phyloP scores from a whole-genome alignment of 139 green algal genomes.

The Haematococcus lacustris region DNA sequence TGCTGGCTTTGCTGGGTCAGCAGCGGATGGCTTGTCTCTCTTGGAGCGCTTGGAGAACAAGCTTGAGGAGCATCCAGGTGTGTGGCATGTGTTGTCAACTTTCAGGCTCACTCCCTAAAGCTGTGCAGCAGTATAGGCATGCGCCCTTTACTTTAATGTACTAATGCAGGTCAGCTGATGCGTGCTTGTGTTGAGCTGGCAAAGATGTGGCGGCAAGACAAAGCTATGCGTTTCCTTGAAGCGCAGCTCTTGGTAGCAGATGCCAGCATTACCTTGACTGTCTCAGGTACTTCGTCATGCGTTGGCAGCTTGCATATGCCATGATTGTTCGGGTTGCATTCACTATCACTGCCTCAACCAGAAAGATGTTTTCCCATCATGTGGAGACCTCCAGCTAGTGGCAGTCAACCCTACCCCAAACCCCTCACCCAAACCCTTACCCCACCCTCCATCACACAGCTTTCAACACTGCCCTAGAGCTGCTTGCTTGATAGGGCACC shows the following conservation, averaged over 20 bases:
- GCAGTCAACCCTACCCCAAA: no score
- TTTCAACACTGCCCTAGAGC: no score
- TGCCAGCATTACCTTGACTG: slow-evolving; percentile 42
- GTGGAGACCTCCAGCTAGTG: no score
- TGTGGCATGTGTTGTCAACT: no score
- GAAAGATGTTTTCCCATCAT: no score
- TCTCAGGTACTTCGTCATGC: slow-evolving; percentile 24
- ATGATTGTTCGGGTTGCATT: no score
- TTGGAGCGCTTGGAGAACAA: slow-evolving; percentile 83
- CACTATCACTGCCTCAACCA: no score
- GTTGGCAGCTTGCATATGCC: not conserved
- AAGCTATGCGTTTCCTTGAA: slow-evolving; percentile 78
- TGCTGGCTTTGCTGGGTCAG: slow-evolving; percentile 57
- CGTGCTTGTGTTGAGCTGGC: slow-evolving; percentile 83
- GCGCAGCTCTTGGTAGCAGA: slow-evolving; percentile 66
- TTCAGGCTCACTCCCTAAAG: no score
- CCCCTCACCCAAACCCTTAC: no score
- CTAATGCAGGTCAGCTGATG: slow-evolving; percentile 52
- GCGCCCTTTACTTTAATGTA: no score
- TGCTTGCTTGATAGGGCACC: not conserved
- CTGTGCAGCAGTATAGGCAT: no score
- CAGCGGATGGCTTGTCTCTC: slow-evolving; percentile 85
- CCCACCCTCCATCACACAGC: no score
- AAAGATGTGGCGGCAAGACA: slow-evolving; percentile 91
- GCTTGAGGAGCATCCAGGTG: slow-evolving; percentile 81